These are phyloP conservation scores for Penicillium macrosclerotiorum DNA, from an alignment of 495 filamentous ascomycete species.

Conservation along the genomic window DNA sequence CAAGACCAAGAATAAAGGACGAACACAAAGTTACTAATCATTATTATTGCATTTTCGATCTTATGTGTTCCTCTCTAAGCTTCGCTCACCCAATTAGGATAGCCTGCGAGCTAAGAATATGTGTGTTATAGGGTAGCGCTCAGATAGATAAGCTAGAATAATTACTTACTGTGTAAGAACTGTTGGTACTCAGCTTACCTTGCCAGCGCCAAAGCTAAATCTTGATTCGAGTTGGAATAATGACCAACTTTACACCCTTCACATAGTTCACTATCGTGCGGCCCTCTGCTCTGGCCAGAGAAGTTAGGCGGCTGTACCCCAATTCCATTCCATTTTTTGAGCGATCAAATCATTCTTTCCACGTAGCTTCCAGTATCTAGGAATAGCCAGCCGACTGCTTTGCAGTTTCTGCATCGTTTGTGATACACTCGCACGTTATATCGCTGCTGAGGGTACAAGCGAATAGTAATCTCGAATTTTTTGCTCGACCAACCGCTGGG, in stretches of 20 bases:
- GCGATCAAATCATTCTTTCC: neutral
- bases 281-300: slow-evolving; percentile 21
- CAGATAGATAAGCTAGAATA: no score
- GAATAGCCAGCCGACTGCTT: slow-evolving; percentile 28
- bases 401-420: slow-evolving; percentile 44
- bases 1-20: no score
- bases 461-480: slow-evolving; percentile 45
- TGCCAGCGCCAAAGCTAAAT: no score
- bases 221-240: no score
- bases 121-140: no score
- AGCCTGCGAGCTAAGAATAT: no score
- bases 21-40: no score
- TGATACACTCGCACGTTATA: slow-evolving; percentile 54
- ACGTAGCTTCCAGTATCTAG: slow-evolving; percentile 23
- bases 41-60: no score
- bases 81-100: no score
- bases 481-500: slow-evolving; percentile 36
- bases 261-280: slow-evolving; percentile 34
- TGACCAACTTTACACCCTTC: slow-evolving; percentile 42
- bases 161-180: no score
- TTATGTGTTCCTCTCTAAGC: no score
- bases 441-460: slow-evolving; percentile 33
- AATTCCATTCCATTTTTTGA: slow-evolving; percentile 36
- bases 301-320: slow-evolving; percentile 19
- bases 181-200: no score